Conservation (phyloP, 495 filamentous ascomycete genomes). For the Ascobolus immersus region DNA sequence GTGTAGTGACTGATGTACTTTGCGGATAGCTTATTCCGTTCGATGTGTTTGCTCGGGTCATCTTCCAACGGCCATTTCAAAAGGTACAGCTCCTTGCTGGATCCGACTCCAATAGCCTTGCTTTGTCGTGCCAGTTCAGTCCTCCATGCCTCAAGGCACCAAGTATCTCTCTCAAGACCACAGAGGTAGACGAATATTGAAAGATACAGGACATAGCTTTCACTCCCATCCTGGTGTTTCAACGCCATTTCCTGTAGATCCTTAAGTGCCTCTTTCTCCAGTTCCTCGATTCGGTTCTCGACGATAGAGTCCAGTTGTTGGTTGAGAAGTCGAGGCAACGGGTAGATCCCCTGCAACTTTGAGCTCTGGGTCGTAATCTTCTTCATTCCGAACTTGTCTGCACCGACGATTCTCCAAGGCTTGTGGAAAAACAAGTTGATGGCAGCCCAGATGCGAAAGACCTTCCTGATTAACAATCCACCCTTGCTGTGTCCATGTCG, state of each 20-base stretch:
- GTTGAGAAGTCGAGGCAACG: slow-evolving; percentile 11
- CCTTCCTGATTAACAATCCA: slow-evolving; percentile 10
- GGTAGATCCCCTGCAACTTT: slow-evolving; percentile 9
- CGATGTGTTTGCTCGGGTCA: no score
- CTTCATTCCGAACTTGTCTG: slow-evolving; percentile 9
- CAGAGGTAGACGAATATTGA: slow-evolving; percentile 9
- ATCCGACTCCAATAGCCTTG: no score
- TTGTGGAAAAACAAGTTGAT: slow-evolving; percentile 13
- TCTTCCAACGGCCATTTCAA: no score
- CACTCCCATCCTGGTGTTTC: slow-evolving; percentile 9
- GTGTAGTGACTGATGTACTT: no score
- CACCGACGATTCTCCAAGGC: slow-evolving; percentile 10
- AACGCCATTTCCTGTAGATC: slow-evolving; percentile 12
- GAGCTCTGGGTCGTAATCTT: slow-evolving; percentile 9
- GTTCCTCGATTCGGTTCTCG: slow-evolving; percentile 9
- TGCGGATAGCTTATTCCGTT: no score
- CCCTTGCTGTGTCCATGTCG: background rate
- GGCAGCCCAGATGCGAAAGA: slow-evolving; percentile 13
- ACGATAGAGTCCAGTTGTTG: slow-evolving; percentile 12
- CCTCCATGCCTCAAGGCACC: slow-evolving; percentile 13
- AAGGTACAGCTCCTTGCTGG: no score
- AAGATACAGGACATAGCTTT: slow-evolving; percentile 15
- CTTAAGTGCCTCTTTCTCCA: slow-evolving; percentile 11
- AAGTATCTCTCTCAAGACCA: slow-evolving; percentile 12
- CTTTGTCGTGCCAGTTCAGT: no score